Evolutionary conservation across 768 basidiomycete species (phyloP).

Genomic region (Boletus edulis): DNA sequence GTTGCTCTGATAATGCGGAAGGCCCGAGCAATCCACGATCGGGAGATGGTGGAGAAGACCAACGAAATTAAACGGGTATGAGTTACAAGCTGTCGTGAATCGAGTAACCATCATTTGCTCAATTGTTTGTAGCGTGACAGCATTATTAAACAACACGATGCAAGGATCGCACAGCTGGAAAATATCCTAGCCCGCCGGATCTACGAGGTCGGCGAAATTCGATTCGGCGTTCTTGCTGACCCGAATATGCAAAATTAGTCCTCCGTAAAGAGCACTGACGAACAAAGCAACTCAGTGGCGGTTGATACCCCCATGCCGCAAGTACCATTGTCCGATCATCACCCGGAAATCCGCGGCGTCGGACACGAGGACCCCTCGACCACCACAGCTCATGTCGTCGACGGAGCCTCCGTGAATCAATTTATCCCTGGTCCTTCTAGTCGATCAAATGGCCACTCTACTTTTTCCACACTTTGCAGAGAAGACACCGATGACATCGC

Average conservation of each 20-base stretch:
- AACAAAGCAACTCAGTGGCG: constrained; percentile 12
- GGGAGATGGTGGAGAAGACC: constrained; percentile 50
- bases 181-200: constrained; percentile 44
- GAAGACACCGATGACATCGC: constrained; percentile 29
- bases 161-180: constrained; percentile 46
- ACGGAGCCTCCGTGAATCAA: constrained; percentile 8
- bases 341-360: constrained; percentile 18
- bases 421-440: constrained; percentile 9
- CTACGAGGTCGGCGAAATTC: constrained; percentile 23
- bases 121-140: constrained; percentile 44
- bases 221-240: constrained; percentile 15
- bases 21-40: constrained; percentile 48
- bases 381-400: constrained; percentile 6
- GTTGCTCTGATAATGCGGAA: constrained; percentile 43
- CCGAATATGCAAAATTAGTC: constrained; percentile 14
- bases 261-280: constrained; percentile 10
- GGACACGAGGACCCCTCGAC: constrained; percentile 9
- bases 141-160: constrained; percentile 41
- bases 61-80: constrained; percentile 56
- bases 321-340: constrained; percentile 10
- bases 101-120: constrained; percentile 5
- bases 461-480: constrained; percentile 25
- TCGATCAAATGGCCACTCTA: constrained; percentile 21
- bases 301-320: constrained; percentile 10
- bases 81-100: constrained; percentile 4